Conservation (phyloP, 1,284 basidiomycete species). For the Naganishia sp. region DNA sequence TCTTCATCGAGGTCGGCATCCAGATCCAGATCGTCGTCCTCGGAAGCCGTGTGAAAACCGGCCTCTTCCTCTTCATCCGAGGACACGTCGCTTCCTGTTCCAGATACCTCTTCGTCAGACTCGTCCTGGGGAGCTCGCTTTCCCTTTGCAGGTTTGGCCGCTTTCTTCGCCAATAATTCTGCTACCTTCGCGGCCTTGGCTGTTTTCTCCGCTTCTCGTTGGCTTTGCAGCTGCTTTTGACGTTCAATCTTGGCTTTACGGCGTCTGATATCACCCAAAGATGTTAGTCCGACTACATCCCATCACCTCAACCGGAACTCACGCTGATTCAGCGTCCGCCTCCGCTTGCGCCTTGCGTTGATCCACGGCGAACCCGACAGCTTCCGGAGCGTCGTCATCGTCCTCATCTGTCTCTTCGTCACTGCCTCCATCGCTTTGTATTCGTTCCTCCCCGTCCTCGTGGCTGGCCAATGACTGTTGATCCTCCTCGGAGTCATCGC, state of each 20-base stretch:
- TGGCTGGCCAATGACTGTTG: background rate
- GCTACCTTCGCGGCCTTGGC: conserved; percentile 11
- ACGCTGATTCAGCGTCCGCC: conserved; percentile 26
- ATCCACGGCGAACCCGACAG: conserved; percentile 26
- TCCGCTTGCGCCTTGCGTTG: conserved; percentile 18
- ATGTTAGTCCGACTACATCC: background rate
- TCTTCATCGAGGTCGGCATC: conserved; percentile 26
- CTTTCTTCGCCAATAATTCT: conserved; percentile 1
- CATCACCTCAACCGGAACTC: background rate
- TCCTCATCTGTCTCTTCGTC: conserved; percentile 20
- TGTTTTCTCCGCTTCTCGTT: conserved; percentile 26
- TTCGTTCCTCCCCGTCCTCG: background rate
- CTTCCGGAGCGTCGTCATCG: conserved; percentile 32
- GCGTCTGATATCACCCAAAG: background rate
- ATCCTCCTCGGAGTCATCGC: background rate
- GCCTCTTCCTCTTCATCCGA: conserved; percentile 4
- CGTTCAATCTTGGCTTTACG: conserved; percentile 28
- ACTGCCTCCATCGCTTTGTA: background rate
- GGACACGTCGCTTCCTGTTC: background rate
- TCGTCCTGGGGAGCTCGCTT: conserved; percentile 2
- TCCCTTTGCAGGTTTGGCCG: conserved; percentile 10
- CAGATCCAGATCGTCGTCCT: conserved; percentile 16
- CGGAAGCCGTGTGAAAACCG: conserved; percentile 18
- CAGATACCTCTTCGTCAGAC: conserved; percentile 7
- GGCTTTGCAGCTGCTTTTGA: conserved; percentile 30